Evolutionary conservation across 495 filamentous ascomycete genomes (phyloP).

Genomic region (Trichoderma reesei): DNA sequence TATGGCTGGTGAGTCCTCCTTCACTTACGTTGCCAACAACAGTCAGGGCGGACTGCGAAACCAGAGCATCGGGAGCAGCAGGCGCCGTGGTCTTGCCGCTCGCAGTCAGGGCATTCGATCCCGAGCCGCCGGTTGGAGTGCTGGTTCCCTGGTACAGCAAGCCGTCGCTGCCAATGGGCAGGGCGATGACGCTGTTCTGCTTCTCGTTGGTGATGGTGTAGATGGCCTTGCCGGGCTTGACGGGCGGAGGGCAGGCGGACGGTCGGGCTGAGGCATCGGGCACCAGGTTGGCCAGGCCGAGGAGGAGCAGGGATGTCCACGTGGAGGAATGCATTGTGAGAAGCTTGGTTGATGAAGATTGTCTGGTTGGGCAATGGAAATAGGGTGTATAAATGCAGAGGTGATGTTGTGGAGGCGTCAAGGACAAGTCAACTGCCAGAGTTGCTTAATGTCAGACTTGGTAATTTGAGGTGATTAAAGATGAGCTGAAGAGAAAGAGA

Average conservation of each 20-base stretch:
- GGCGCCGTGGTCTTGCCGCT: constrained; percentile 23
- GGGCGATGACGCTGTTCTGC: constrained; percentile 35
- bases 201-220: constrained; percentile 44
- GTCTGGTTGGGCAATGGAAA: not conserved
- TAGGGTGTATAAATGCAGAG: not conserved
- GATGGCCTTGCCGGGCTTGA: constrained; percentile 31
- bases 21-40: constrained; percentile 38
- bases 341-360: constrained; percentile 1
- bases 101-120: constrained; percentile 20
- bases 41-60: constrained; percentile 39
- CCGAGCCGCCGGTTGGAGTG: constrained; percentile 30
- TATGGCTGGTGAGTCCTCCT: not conserved
- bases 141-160: constrained; percentile 28
- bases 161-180: constrained; percentile 36
- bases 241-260: not conserved
- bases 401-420: not conserved
- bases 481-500: not conserved
- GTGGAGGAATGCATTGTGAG: not conserved
- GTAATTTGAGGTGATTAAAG: not conserved
- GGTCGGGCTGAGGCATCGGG: constrained; percentile 8
- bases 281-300: constrained; percentile 9
- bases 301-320: constrained; percentile 7
- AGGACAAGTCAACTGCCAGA: not conserved
- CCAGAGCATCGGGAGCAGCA: constrained; percentile 41
- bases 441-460: not conserved